Evolutionary conservation across 805 yeast species (phyloP).

Genomic region (Kazachstania psychrophila): DNA sequence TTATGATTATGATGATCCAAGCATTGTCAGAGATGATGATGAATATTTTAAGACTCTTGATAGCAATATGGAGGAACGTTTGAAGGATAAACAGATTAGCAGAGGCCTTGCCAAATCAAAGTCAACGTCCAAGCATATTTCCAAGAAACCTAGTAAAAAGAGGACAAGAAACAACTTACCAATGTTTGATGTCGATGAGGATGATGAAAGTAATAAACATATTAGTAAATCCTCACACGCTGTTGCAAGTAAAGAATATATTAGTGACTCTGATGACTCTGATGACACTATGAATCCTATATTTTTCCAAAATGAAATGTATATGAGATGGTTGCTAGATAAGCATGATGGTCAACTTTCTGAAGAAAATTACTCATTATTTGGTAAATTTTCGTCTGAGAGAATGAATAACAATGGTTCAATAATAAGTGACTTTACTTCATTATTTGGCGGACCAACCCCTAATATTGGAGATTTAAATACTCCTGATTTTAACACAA

Average conservation of each 20-base stretch:
- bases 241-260: slow-evolving; percentile 25
- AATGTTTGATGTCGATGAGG: slow-evolving; percentile 8
- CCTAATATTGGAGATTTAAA: slow-evolving; percentile 9
- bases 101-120: slow-evolving; percentile 24
- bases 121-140: slow-evolving; percentile 5
- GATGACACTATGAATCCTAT: slow-evolving; percentile 16
- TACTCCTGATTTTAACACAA: background rate
- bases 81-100: slow-evolving; percentile 5
- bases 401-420: slow-evolving; percentile 22
- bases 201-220: background rate
- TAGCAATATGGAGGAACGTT: slow-evolving; percentile 3
- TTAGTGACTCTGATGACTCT: slow-evolving; percentile 28
- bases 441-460: slow-evolving; percentile 24
- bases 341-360: slow-evolving; percentile 21
- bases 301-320: slow-evolving; percentile 31
- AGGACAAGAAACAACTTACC: slow-evolving; percentile 9
- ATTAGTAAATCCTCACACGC: slow-evolving; percentile 6
- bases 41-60: slow-evolving; percentile 24
- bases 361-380: slow-evolving; percentile 13
- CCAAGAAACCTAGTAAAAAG: slow-evolving; percentile 2
- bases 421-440: slow-evolving; percentile 14
- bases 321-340: slow-evolving; percentile 26
- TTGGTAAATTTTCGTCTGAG: slow-evolving; percentile 23
- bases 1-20: slow-evolving; percentile 17
- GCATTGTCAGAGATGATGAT: slow-evolving; percentile 16